Percentiles rank a stretch among this genome's conserved stretches.
Evolutionary conservation across 805 yeast genomes (phyloP).

Genomic region (Saccharomyces jurei): DNA sequence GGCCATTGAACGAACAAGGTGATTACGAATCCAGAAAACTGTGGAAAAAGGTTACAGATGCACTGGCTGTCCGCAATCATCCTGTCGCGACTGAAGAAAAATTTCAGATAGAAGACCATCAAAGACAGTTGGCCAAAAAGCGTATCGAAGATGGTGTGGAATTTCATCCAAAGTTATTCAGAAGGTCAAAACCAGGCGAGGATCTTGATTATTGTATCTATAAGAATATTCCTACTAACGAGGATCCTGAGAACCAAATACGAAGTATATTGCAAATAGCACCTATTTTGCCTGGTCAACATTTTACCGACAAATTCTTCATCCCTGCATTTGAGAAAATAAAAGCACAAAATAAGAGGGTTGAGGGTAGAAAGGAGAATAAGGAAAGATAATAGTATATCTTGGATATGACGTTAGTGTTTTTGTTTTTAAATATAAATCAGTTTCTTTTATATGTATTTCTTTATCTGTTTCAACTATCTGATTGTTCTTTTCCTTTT

Average conservation of each 20-base stretch:
- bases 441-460: not conserved
- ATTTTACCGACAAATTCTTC: conserved; percentile 53
- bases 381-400: not conserved
- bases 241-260: conserved; percentile 46
- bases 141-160: conserved; percentile 72
- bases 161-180: conserved; percentile 74
- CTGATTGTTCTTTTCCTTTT: not conserved
- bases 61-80: conserved; percentile 72
- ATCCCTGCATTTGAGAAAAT: conserved; percentile 60
- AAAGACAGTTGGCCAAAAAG: conserved; percentile 66
- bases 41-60: conserved; percentile 78
- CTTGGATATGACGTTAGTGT: not conserved
- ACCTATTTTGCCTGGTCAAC: conserved; percentile 80
- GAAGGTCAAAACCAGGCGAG: conserved; percentile 35
- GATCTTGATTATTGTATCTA: conserved; percentile 60
- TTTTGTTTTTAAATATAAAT: not conserved
- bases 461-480: not conserved
- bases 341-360: conserved; percentile 17
- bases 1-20: conserved; percentile 75
- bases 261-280: conserved; percentile 54
- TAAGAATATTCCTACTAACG: conserved; percentile 48
- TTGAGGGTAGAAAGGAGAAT: not conserved
- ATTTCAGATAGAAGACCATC: conserved; percentile 74
- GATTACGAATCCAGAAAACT: conserved; percentile 70
- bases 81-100: conserved; percentile 81